Evolutionary conservation across 495 filamentous ascomycete species (phyloP).

Genomic region (Tirmania nivea): DNA sequence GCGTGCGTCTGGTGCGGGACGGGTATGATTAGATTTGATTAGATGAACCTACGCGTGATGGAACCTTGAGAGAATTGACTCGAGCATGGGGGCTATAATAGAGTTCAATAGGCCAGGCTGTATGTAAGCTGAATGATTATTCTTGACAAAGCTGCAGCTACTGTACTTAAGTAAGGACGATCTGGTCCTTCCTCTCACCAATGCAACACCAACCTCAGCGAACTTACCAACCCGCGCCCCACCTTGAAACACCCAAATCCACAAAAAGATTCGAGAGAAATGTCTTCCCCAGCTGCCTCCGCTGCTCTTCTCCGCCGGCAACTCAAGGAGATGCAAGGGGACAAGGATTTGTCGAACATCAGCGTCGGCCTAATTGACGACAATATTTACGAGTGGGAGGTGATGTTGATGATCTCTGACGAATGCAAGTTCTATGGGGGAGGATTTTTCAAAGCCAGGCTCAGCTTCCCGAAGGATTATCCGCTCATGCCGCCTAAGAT

Average conservation of each 20-base stretch:
- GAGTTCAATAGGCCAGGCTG: no score
- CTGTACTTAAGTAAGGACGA: no score
- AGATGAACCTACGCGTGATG: no score
- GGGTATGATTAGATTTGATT: no score
- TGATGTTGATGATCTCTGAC: constrained; percentile 96
- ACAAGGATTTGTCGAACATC: constrained; percentile 81
- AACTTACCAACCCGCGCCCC: no score
- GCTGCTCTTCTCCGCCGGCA: constrained; percentile 39
- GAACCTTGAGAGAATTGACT: no score
- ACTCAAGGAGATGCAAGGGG: constrained; percentile 79
- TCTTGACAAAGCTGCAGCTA: no score
- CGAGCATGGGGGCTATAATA: no score
- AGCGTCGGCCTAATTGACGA: constrained; percentile 68
- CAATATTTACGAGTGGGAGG: constrained; percentile 98
- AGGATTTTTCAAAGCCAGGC: constrained; percentile 78
- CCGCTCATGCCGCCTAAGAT: constrained; percentile 82
- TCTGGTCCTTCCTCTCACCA: no score
- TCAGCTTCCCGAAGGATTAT: constrained; percentile 92
- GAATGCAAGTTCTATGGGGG: constrained; percentile 93
- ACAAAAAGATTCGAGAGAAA: not conserved
- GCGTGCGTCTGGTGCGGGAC: no score
- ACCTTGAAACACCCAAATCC: not conserved
- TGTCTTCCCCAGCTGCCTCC: not conserved
- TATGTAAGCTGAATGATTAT: no score
- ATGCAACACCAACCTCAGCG: no score